Conservation (phyloP, 2,329 filamentous ascomycete genomes). For the Cyclaneusma minus region DNA sequence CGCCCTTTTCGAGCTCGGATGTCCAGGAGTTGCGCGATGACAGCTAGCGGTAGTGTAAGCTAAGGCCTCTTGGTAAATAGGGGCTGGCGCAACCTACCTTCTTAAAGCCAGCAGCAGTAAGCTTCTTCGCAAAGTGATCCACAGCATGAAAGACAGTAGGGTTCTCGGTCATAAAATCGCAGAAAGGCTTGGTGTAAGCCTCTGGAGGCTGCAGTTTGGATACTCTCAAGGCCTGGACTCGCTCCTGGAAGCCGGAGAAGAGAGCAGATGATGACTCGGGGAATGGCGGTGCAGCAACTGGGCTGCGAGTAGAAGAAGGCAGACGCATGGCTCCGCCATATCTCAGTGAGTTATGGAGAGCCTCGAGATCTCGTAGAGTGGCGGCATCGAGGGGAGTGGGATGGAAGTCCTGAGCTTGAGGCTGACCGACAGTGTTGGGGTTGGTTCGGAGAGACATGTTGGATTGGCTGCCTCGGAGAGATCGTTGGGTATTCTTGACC, state of each 20-base stretch:
- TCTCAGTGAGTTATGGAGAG: no score
- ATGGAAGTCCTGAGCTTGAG: no score
- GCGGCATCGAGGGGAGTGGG: no score
- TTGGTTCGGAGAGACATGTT: conserved; percentile 8
- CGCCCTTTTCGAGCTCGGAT: conserved; percentile 55
- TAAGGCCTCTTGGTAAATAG: neutral
- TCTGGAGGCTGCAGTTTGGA: conserved; percentile 25
- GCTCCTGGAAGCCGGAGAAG: no score
- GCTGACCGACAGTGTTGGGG: no score
- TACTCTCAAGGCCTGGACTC: conserved; percentile 1
- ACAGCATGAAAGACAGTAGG: conserved; percentile 91
- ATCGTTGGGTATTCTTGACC: conserved; percentile 12
- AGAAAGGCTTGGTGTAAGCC: conserved; percentile 69
- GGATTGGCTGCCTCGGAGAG: conserved; percentile 10
- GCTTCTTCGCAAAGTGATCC: conserved; percentile 57
- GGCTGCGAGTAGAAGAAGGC: no score
- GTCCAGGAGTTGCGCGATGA: conserved; percentile 68
- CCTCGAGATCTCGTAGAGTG: no score
- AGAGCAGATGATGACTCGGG: no score
- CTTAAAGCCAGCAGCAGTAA: conserved; percentile 57
- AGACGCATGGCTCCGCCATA: no score
- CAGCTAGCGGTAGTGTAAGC: conserved; percentile 30
- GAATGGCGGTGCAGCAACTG: no score
- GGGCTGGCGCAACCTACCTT: conserved; percentile 43
- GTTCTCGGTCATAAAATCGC: conserved; percentile 74